Base-by-base conservation (phyloP, 1,139 yeast genomes). In the Pichia sp. region DNA sequence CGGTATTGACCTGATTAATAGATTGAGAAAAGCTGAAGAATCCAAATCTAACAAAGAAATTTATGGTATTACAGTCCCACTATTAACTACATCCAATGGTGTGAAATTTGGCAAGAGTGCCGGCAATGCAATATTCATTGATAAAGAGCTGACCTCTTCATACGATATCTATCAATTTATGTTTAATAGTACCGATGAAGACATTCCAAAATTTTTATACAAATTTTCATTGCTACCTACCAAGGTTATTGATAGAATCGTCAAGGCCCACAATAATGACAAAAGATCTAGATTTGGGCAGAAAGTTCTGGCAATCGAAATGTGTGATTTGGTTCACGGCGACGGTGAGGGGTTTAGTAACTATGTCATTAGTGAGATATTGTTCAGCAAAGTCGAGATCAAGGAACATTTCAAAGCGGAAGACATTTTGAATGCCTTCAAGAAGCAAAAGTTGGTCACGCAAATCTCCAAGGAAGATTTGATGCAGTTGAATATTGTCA, bases 31-130 rank as follows among this genome's bases (percentile, higher is more conserved):
- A 48, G 60, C 59, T 46, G 64, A 65, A 55, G 52, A 51, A 11
- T 47, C 54, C 47, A 59, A 57, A 48, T 52, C 52, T 16, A 41
- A 52, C n/a, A 58, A 38, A 57, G 63, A 46, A 57, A 56, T 70
- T 1, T 89, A 71, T 68, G 99, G 98, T 0, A 64, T 93, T 50
- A 93, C 99, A 0, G 97, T 88, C 0, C 99, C 99, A 1, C 72
- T 93, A 31, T 75, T 93, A 61, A 88, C 97, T 0, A 90, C 97
- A 0, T 82, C 96, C 0, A 77, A 84, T 3, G 99, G 99, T 1
- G 96, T 87, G 58, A 93, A 95, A 70, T 92, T 95, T 70, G 99
- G 99, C 32, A 93, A 93, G 65, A 87, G 96, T 52, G 97, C 97
- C 1, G 99, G 99, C 0, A 93, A 93, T 73, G 98, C 99, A 0